Evolutionary conservation across 129 eudicot genomes (phyloP), one percentile per base, ranked within the genome.

Genomic region (Deinandra increscens): DNA sequence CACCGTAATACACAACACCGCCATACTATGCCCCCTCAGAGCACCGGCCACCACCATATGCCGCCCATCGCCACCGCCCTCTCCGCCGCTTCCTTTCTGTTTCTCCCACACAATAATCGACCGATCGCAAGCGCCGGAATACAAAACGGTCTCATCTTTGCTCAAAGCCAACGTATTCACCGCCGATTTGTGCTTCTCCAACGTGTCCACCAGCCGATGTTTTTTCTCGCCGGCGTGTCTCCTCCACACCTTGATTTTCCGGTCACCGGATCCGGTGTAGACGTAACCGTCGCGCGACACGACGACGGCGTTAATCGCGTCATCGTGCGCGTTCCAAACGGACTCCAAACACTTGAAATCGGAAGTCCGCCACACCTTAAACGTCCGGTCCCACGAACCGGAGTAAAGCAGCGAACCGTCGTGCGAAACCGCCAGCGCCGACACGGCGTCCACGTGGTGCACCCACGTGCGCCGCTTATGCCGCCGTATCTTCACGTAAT

Each of bases 61-160:
- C 59, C 14, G 43, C 65, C 56, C 71, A 5, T 79, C 77, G 0
- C 78, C 79, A 4, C 63, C 85, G 2, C 65, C 20, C 9, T 74
- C 71, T 0, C 68, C 83, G 8, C 64, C 79, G 2, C 11, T 73
- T 1, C 45, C 78, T 53, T 64, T 89, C 39, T 84, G 76, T 53
- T 64, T 89, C 39, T 84, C 91, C 98, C 98, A 92, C 23, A 92
- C 98, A 1, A 92, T 65, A 9, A 92, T 80, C 23, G 96, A 89
- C 75, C 96, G 54, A 50, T 92, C 98, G 18, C 96, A 92, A 0
- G 95, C 98, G 20, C 98, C 98, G 3, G 98, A 92, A 22, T 88
- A 92, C 36, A 92, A 37, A 8, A 92, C 65, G 13, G 73, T 65
- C 13, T 84, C 96, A 42, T 88, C 95, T 0, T 42, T n/a, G 59